These are phyloP conservation scores for Xylaria polymorpha DNA, from an alignment of 2,329 filamentous ascomycete species.

Conservation along the genomic window DNA sequence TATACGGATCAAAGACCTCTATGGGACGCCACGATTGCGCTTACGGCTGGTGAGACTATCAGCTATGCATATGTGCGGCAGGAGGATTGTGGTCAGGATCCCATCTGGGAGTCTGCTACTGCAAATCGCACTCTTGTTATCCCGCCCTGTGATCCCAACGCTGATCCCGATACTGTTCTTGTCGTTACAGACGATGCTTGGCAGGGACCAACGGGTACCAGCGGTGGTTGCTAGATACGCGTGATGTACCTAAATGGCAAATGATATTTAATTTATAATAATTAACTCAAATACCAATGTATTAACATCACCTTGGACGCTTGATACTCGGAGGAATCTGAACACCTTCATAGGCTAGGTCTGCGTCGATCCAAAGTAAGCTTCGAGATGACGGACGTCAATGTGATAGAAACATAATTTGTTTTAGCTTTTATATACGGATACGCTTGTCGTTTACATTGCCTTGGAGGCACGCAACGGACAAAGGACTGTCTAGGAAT, in stretches of 20 bases:
- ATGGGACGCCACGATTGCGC: constrained; percentile 56
- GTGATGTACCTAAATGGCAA: background rate
- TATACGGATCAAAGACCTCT: constrained; percentile 58
- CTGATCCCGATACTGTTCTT: constrained; percentile 40
- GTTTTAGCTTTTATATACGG: no score
- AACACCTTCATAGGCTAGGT: background rate
- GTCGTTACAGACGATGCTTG: constrained; percentile 55
- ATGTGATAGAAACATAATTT: no score
- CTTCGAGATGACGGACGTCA: no score
- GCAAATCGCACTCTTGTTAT: constrained; percentile 56
- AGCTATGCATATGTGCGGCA: constrained; percentile 60
- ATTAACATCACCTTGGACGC: background rate
- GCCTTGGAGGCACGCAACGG: no score
- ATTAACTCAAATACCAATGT: background rate
- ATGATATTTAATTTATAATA: background rate
- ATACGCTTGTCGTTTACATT: no score
- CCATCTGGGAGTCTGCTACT: constrained; percentile 56
- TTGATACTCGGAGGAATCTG: background rate
- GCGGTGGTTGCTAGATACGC: constrained; percentile 41
- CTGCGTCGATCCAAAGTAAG: background rate
- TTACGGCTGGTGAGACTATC: constrained; percentile 56
- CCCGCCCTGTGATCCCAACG: constrained; percentile 51
- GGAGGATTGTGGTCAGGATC: constrained; percentile 56
- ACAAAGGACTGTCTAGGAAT: no score
- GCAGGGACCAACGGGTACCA: constrained; percentile 49